Evolutionary conservation across 257 asterid genomes (phyloP).

Genomic region (Solanum megistacrolobum): DNA sequence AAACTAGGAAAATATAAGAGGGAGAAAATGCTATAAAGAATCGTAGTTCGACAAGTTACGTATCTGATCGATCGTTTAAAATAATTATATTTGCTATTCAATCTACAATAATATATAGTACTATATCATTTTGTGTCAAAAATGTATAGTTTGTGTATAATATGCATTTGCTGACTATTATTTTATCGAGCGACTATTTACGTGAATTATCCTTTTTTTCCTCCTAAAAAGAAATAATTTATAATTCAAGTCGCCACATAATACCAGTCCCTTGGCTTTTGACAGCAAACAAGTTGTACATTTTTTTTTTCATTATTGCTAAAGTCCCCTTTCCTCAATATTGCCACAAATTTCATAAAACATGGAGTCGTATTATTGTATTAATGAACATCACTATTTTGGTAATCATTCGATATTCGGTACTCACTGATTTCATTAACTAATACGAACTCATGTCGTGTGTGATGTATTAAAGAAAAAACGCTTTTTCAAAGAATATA

Average conservation of each 20-base stretch:
- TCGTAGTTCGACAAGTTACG: no score
- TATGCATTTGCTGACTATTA: neutral
- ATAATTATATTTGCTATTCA: no score
- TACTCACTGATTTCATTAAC: neutral
- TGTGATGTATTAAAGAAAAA: neutral
- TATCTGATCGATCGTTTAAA: no score
- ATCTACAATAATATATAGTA: no score
- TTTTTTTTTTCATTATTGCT: neutral
- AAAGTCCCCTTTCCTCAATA: neutral
- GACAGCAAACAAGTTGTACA: neutral
- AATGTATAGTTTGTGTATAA: no score
- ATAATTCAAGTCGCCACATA: neutral
- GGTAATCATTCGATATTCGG: neutral
- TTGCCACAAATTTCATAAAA: neutral
- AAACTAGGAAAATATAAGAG: neutral
- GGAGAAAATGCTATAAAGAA: neutral
- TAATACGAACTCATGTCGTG: neutral
- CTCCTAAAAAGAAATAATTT: neutral
- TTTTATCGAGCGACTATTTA: neutral
- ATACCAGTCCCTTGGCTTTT: neutral
- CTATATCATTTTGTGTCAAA: no score
- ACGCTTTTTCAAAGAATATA: no score
- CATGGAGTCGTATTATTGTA: no score
- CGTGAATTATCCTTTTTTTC: neutral
- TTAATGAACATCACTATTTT: neutral